phyloP scores from a whole-genome alignment of 331 rosid species.

The Cucumis variabilis region DNA sequence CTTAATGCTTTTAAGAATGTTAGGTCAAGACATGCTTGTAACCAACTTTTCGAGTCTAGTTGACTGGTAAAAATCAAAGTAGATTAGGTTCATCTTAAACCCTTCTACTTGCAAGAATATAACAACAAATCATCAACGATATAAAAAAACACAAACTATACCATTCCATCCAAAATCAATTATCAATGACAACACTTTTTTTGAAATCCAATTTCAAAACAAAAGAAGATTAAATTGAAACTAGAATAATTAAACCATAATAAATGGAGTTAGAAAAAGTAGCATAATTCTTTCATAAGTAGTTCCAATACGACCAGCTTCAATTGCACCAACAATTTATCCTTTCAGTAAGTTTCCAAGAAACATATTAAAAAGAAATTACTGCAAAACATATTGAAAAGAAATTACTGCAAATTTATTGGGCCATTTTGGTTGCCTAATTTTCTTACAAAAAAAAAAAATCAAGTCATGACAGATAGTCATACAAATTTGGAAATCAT shows the following conservation, averaged over 20 bases:
- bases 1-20: not conserved
- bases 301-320: slow-evolving; percentile 99
- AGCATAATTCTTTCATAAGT: slow-evolving; percentile 99
- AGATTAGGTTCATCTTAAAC: slow-evolving; percentile 98
- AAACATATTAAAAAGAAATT: slow-evolving; percentile 54
- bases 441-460: no score
- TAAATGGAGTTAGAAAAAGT: slow-evolving; percentile 24
- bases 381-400: slow-evolving; percentile 46
- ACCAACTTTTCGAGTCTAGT: slow-evolving; percentile 94
- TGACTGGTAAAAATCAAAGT: slow-evolving; percentile 93
- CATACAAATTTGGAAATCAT: no score
- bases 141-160: not conserved
- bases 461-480: no score
- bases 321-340: slow-evolving; percentile 98
- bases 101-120: slow-evolving; percentile 80
- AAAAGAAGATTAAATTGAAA: slow-evolving; percentile 9
- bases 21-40: slow-evolving; percentile 68
- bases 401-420: slow-evolving; percentile 10
- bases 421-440: not conserved
- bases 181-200: not conserved
- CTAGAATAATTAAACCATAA: not conserved
- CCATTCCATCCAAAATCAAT: not conserved
- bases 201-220: slow-evolving; percentile 11
- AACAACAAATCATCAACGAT: slow-evolving; percentile 10
- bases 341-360: slow-evolving; percentile 98